phyloP scores from a whole-genome alignment of 1,284 basidiomycete species.

The Abortiporus biennis region DNA sequence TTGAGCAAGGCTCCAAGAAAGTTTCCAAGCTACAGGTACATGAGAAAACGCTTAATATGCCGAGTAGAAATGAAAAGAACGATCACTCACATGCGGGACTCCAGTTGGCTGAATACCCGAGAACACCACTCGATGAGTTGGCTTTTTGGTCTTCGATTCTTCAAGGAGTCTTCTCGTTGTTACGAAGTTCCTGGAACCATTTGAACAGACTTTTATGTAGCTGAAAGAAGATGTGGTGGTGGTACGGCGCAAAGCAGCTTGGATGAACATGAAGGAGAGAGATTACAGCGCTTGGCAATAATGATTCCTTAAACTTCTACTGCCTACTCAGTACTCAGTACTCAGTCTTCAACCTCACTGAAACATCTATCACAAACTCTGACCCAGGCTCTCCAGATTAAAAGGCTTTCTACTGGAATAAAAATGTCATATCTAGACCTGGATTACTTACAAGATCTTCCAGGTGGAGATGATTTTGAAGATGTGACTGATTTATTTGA shows the following conservation, averaged over 20 bases:
- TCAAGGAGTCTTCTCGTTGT: no score
- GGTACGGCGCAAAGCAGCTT: not conserved
- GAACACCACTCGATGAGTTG: constrained; percentile 50
- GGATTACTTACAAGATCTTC: constrained; percentile 26
- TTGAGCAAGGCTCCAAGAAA: constrained; percentile 87
- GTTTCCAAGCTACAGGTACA: constrained; percentile 72
- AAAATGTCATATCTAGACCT: constrained; percentile 13
- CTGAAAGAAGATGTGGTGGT: no score
- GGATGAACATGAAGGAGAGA: not conserved
- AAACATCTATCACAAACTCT: not conserved
- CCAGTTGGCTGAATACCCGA: constrained; percentile 86
- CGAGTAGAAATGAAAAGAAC: constrained; percentile 14
- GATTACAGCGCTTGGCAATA: not conserved
- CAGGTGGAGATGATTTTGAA: constrained; percentile 50
- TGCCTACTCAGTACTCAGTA: no score
- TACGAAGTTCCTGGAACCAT: no score
- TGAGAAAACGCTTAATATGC: constrained; percentile 4
- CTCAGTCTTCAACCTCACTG: not conserved
- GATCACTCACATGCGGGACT: constrained; percentile 71
- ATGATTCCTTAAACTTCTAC: not conserved
- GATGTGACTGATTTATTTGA: constrained; percentile 56
- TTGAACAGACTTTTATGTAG: no score
- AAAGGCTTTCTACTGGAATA: not conserved
- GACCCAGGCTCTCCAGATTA: not conserved
- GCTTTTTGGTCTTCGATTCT: no score